Evolutionary conservation across 2,329 filamentous ascomycete genomes (phyloP), one percentile per base, ranked within the genome.

Genomic region (Rachicladosporium sp.): DNA sequence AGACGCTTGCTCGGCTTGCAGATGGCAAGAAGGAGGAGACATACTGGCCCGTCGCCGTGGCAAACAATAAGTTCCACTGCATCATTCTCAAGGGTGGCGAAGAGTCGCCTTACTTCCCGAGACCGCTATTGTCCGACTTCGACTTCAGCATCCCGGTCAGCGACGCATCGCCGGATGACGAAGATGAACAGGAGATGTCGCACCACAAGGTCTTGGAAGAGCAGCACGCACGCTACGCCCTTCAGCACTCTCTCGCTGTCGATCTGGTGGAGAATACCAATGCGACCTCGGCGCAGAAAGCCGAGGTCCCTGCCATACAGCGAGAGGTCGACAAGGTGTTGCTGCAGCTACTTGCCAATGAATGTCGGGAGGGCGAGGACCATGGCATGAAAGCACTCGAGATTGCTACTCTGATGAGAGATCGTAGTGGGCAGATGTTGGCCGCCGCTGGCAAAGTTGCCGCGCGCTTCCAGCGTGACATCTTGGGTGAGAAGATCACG

Each of bases 81-180:
- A 95, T 98, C 63, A 96, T 98, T 52, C 78, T 98, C 56, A 98
- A 98, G 65, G 91, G 91, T 46, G 83, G 82, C 29, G 91, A 98
- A 57, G 76, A 81, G 55, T 85, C 95, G 55, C 88, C 89, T 1
- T 95, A 91, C 66, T 96, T 89, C 64, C 91, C 86, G 8, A 79
- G 83, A 7, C 88, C 86, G 2, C 68, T 95, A 30, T 78, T 98
- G 29, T 88, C 81, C 32, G 91, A 98, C 59, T 98, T 98, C 56
- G 84, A 87, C 36, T 93, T 98, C 58, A 77, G 80, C 33, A 74
- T 98, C 11, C 91, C 93, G 0, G 67, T 95, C 29, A 74, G 76
- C 3, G 40, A 47, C 7, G 75, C 75, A 2, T 60, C 66, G 4
- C 60, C 65, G 2, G 65, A 69, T 0, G 55, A 61, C 1, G 62